Percentiles rank a stretch among this genome's conserved stretches.
phyloP scores from a whole-genome alignment of 2,329 filamentous ascomycete species.

The Monilinia polystroma region DNA sequence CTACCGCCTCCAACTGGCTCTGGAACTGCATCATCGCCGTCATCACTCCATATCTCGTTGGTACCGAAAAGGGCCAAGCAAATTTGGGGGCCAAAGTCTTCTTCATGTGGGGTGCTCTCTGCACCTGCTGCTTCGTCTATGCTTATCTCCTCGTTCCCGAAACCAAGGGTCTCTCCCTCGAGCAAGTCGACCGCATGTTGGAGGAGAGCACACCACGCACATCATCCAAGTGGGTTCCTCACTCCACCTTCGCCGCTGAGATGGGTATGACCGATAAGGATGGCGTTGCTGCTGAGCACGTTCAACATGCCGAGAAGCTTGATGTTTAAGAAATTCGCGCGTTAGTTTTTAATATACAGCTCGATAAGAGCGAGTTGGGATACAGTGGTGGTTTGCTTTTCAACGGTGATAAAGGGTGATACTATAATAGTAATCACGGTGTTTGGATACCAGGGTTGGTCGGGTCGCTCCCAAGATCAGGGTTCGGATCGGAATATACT shows the following conservation, averaged over 20 bases:
- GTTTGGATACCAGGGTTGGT: conserved; percentile 5
- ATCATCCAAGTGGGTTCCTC: conserved; percentile 37
- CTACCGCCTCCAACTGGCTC: conserved; percentile 87
- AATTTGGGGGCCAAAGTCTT: conserved; percentile 38
- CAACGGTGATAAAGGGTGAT: conserved; percentile 2
- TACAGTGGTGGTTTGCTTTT: conserved; percentile 1
- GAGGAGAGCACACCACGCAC: conserved; percentile 48
- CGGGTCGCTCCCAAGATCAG: neutral
- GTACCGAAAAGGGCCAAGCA: conserved; percentile 50
- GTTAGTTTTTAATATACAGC: neutral
- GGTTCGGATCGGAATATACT: neutral
- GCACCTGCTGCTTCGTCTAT: conserved; percentile 54
- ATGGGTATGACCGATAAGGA: conserved; percentile 28
- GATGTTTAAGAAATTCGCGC: neutral
- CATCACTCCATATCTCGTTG: conserved; percentile 73
- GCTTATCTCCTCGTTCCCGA: conserved; percentile 64
- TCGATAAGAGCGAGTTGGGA: neutral
- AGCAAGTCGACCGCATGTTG: conserved; percentile 69
- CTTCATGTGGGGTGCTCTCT: conserved; percentile 64
- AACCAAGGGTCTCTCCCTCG: conserved; percentile 71
- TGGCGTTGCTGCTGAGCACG: neutral
- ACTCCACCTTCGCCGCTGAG: conserved; percentile 34
- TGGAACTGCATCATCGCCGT: conserved; percentile 74
- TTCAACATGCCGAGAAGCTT: conserved; percentile 5
- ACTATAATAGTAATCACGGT: conserved; percentile 2